These are phyloP conservation scores for Penicillium sp. DNA, from an alignment of 2,329 filamentous ascomycete species.

Conservation along the genomic window DNA sequence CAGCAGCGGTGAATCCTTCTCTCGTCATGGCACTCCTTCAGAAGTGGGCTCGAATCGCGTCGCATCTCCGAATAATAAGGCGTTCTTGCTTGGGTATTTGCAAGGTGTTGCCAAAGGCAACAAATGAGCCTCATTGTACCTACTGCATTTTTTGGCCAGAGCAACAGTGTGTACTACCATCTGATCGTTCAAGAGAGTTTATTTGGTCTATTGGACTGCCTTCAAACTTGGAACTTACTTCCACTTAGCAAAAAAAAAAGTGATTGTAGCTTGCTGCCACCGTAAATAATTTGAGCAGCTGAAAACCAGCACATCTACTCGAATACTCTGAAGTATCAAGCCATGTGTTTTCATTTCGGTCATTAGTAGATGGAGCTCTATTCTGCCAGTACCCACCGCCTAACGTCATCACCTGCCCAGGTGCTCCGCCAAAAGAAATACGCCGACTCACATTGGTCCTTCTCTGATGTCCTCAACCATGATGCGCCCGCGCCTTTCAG, in stretches of 20 bases:
- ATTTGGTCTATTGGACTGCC: too few relatives aligned
- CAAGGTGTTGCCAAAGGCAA: constrained; percentile 50
- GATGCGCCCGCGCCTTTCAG: constrained; percentile 30
- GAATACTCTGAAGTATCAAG: too few relatives aligned
- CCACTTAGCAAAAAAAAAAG: too few relatives aligned
- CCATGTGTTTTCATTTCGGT: too few relatives aligned
- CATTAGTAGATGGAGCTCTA: not conserved
- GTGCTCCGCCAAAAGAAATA: constrained; percentile 23
- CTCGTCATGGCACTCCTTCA: constrained; percentile 18
- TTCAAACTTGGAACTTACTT: too few relatives aligned
- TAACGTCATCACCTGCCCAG: constrained; percentile 21
- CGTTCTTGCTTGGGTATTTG: constrained; percentile 70
- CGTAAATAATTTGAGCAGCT: too few relatives aligned
- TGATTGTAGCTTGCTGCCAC: too few relatives aligned
- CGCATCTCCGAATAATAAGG: constrained; percentile 63
- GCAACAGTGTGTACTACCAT: too few relatives aligned
- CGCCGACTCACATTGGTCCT: constrained; percentile 10
- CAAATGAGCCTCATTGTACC: constrained; percentile 23
- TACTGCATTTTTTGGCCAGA: too few relatives aligned
- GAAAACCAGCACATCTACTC: too few relatives aligned
- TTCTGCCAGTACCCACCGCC: constrained; percentile 28
- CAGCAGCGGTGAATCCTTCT: constrained; percentile 15
- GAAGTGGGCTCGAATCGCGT: constrained; percentile 41
- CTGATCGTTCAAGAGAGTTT: too few relatives aligned
- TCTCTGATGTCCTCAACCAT: constrained; percentile 17